Evolutionary conservation across 306 rosid species (phyloP).

Genomic region (Canavalia gladiata): DNA sequence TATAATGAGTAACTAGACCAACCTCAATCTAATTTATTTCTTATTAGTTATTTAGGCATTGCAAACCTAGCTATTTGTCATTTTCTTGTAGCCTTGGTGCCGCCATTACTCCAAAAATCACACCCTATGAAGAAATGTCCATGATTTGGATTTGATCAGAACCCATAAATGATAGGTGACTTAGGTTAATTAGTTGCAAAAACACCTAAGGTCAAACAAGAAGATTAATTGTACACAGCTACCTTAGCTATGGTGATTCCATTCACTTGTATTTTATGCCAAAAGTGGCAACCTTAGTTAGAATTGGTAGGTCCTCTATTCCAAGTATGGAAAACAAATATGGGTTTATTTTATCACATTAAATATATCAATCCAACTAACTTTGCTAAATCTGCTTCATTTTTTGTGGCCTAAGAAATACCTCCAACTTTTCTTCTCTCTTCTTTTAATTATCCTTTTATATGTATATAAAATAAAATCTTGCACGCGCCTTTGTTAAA

Average conservation of each 20-base stretch:
- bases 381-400: slow-evolving; percentile 34
- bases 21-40: slow-evolving; percentile 18
- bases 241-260: slow-evolving; percentile 13
- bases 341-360: slow-evolving; percentile 11
- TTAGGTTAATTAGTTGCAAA: slow-evolving; percentile 45
- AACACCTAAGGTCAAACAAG: slow-evolving; percentile 36
- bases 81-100: slow-evolving; percentile 14
- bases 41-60: slow-evolving; percentile 24
- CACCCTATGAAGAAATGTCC: slow-evolving; percentile 34
- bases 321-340: slow-evolving; percentile 39
- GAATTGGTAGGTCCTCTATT: slow-evolving; percentile 39
- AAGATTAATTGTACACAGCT: slow-evolving; percentile 39
- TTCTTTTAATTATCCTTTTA: slow-evolving; percentile 10
- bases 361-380: slow-evolving; percentile 26
- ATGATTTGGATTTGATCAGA: slow-evolving; percentile 30
- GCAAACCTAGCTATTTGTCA: slow-evolving; percentile 32
- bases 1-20: slow-evolving; percentile 22
- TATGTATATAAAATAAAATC: not conserved
- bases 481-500: not conserved
- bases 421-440: slow-evolving; percentile 25
- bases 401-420: slow-evolving; percentile 41
- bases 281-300: slow-evolving; percentile 40
- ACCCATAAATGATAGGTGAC: slow-evolving; percentile 44
- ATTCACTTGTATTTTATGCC: slow-evolving; percentile 30
- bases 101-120: slow-evolving; percentile 27